Base-by-base conservation (phyloP, 2,329 filamentous ascomycete species). In the Beauveria brongniartii region DNA sequence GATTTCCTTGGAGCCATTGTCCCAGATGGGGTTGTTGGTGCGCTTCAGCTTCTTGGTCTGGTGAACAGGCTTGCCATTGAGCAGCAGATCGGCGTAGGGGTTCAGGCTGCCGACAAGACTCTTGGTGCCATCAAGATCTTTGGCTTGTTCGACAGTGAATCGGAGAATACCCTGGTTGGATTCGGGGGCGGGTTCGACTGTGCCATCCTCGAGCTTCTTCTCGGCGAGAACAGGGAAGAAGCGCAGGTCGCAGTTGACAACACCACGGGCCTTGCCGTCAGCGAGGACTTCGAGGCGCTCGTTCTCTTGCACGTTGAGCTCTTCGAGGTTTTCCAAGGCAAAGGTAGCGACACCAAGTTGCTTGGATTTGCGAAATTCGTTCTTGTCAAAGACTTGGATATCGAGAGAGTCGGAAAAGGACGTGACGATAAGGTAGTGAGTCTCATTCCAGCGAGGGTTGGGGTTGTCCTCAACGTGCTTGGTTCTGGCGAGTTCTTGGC, bases 1-100 rank as follows among this genome's bases (percentile, higher is more conserved):
- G 67, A 99, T 86, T 71, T 99, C 94, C 76, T 96, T 96, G 67
- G 87, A 89, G 7, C 90, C 90, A 70, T 97, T 89, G 59, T 93
- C 88, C 88, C 92, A 99, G 68, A 99, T 92, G 8, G 94, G 94
- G 68, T 96, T 94, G 77, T 99, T 99, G 63, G 92, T 97, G 63
- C 93, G 88, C 82, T 97, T 99, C 68, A 97, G 82, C 74, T 92
- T 95, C 76, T 92, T 91, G 58, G 92, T 96, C 61, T 86, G 82
- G 68, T 96, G 92, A 5, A 97, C 83, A 71, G 95, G 89, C 75
- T 94, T 96, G 64, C 91, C 90, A 69, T 99, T 99, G 67, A 99
- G 84, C 50, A 97, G 82, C 55, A 99, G 81, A 37, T 87, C 81
- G 10, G 91, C 92, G 67, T 66, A 99, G 1, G 94, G 94, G 74